Evolutionary conservation across 169 alveolate genomes (phyloP).

Genomic region (Plasmodium gonderi): DNA sequence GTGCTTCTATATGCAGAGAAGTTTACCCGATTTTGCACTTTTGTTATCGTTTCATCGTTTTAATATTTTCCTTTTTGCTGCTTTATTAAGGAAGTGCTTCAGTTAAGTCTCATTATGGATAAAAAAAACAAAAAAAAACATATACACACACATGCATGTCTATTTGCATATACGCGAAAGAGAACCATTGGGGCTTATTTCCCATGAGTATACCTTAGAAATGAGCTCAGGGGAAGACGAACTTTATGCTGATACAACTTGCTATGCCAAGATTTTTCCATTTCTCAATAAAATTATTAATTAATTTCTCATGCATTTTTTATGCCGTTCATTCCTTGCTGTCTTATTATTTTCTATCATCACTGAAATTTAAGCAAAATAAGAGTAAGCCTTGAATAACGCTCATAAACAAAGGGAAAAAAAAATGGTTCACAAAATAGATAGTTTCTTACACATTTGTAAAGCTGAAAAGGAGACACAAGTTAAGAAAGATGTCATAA

Average conservation of each 20-base stretch:
- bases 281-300: neutral
- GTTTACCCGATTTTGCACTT: neutral
- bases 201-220: neutral
- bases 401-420: neutral
- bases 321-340: neutral
- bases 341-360: neutral
- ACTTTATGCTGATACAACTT: neutral
- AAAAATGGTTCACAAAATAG: constrained; percentile 49
- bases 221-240: neutral
- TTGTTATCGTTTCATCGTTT: neutral
- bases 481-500: constrained; percentile 14
- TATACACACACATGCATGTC: neutral
- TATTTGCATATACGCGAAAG: neutral
- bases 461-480: constrained; percentile 18
- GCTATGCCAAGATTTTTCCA: neutral
- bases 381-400: neutral
- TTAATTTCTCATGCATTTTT: neutral
- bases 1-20: neutral
- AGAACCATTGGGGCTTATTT: neutral
- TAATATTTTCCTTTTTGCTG: neutral
- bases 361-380: neutral
- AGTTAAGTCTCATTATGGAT: neutral
- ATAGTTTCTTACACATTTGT: constrained; percentile 30
- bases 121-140: neutral
- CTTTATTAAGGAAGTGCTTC: neutral